Evolutionary conservation across 2,329 filamentous ascomycete genomes (phyloP).

Genomic region (Curvularia sp.): DNA sequence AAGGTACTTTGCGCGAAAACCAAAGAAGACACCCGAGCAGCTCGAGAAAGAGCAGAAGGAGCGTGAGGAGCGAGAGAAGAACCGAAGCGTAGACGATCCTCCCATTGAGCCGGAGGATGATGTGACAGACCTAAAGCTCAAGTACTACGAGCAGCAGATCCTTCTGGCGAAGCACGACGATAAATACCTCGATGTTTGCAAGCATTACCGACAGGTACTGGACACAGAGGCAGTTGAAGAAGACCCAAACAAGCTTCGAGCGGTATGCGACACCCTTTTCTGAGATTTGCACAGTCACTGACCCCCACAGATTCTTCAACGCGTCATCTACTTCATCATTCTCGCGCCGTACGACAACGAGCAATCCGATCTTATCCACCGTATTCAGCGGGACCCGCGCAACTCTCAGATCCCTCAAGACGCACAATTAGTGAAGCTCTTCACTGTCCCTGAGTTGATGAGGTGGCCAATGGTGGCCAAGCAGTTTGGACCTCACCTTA

Average conservation of each 20-base stretch:
- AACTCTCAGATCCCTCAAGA: conserved; percentile 80
- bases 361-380: conserved; percentile 94
- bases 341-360: conserved; percentile 98
- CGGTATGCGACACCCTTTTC: conserved; percentile 63
- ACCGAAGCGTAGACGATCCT: conserved; percentile 76
- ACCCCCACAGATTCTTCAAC: conserved; percentile 74
- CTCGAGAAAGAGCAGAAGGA: conserved; percentile 90
- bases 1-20: conserved; percentile 85
- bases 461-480: conserved; percentile 94
- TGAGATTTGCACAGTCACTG: neutral
- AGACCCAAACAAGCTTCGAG: conserved; percentile 82
- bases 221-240: conserved; percentile 96
- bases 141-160: conserved; percentile 97
- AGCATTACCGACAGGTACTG: conserved; percentile 95
- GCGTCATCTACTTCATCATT: conserved; percentile 97
- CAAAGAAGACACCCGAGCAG: conserved; percentile 88
- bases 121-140: conserved; percentile 93
- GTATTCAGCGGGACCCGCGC: conserved; percentile 84
- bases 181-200: conserved; percentile 97
- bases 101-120: conserved; percentile 82
- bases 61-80: conserved; percentile 81
- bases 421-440: conserved; percentile 86
- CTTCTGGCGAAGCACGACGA: conserved; percentile 93
- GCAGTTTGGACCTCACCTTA: conserved; percentile 87
- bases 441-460: conserved; percentile 97